Evolutionary conservation across 2,329 filamentous ascomycete species (phyloP).

Genomic region (Talaromyces piceae): DNA sequence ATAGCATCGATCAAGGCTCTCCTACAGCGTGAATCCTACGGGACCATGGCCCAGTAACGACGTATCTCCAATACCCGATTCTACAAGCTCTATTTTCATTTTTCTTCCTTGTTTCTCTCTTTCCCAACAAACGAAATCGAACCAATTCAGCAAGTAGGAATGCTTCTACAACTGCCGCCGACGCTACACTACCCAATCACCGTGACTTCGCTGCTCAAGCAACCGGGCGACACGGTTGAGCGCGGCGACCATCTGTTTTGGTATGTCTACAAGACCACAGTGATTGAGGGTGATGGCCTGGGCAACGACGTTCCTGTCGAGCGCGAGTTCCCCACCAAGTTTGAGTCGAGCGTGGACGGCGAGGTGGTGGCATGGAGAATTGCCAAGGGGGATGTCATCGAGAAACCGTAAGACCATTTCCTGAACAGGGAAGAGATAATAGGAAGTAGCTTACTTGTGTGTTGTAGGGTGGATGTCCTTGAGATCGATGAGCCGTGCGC

Average conservation of each 20-base stretch:
- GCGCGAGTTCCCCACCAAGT: constrained; percentile 67
- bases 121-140: neutral
- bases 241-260: constrained; percentile 73
- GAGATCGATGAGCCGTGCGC: constrained; percentile 85
- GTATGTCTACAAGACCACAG: constrained; percentile 75
- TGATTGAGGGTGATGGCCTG: constrained; percentile 61
- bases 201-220: constrained; percentile 75
- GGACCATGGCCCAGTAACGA: neutral
- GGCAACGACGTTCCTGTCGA: constrained; percentile 64
- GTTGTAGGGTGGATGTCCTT: constrained; percentile 48
- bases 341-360: constrained; percentile 78
- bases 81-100: no score
- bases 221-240: constrained; percentile 64
- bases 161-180: constrained; percentile 42
- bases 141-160: constrained; percentile 18
- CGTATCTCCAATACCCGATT: no score
- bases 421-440: neutral
- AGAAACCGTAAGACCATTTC: constrained; percentile 30
- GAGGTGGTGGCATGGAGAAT: constrained; percentile 71
- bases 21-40: neutral
- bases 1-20: no score
- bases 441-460: constrained; percentile 1
- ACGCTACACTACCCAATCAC: constrained; percentile 87
- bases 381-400: constrained; percentile 36
- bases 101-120: neutral